Evolutionary conservation across 441 rosid genomes (phyloP), one percentile per base, ranked within the genome.

Genomic region (Populus tomentosa): DNA sequence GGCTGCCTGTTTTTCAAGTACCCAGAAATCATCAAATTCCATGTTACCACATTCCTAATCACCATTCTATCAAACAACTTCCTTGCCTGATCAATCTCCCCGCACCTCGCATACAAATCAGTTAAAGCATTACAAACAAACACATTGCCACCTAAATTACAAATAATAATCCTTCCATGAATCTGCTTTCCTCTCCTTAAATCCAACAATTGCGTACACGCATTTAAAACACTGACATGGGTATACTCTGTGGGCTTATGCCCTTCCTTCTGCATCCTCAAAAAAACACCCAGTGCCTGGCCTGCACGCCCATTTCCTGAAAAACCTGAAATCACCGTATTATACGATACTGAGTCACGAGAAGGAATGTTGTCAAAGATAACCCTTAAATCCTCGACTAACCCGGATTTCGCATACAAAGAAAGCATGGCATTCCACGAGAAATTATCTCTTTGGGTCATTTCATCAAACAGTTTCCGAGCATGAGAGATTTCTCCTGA

Each of bases 61-160:
- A 10, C 67, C 88, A 88, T 84, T 69, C 83, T 80, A 86, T 87
- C 88, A 77, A 94, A 94, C 70, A 92, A 81, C 85, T 86, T 83
- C 80, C 88, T 87, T 0, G 95, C 97, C 14, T 82, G 84, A 75
- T 56, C 80, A 85, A 91, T 83, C 40, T 88, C 91, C 6, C 97
- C 97, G 68, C 98, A 91, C 81, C 88, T 91, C 16, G 91, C 95
- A 78, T 86, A 92, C 98, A 90, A 89, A 83, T 77, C 92, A 82
- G 88, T 87, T 79, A 91, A 79, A 59, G 93, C 93, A 82, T 94
- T 85, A 73, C 87, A 93, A 63, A 91, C 70, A 24, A 80, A 94
- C 8, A 86, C 77, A 79, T 83, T 90, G 7, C 82, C 61, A 42
- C 82, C 82, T 76, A 89, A 88, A 72, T 84, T 82, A 66, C 84